Evolutionary conservation across 805 yeast species (phyloP).

Genomic region (Metschnikowia continentalis): DNA sequence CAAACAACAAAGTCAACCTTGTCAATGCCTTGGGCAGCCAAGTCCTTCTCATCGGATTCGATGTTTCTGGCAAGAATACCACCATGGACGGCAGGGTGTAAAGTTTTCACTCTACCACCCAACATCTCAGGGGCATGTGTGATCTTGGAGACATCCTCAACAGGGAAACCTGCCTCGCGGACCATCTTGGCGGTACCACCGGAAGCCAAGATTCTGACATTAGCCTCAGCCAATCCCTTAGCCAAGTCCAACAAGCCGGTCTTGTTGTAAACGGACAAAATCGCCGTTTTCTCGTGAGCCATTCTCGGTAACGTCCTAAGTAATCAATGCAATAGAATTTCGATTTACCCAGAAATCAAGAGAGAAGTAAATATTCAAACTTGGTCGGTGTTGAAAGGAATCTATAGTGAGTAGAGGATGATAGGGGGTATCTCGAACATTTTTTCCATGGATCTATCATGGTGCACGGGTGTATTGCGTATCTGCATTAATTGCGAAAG

Average conservation of each 20-base stretch:
- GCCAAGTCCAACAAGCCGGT: conserved; percentile 95
- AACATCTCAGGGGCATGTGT: conserved; percentile 99
- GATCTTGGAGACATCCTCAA: conserved; percentile 89
- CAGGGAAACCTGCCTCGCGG: conserved; percentile 97
- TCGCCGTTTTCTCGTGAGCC: conserved; percentile 74
- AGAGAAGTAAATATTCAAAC: conserved; percentile 1
- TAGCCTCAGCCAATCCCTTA: conserved; percentile 84
- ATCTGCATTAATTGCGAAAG: conserved; percentile 3
- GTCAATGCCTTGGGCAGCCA: conserved; percentile 83
- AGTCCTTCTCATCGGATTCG: conserved; percentile 85
- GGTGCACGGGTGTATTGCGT: conserved; percentile 4
- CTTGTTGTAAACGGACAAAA: conserved; percentile 94
- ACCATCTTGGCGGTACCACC: conserved; percentile 96
- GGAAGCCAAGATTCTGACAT: conserved; percentile 90
- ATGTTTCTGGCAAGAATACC: conserved; percentile 93
- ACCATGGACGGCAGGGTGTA: conserved; percentile 98
- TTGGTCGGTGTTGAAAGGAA: background rate
- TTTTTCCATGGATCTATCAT: background rate
- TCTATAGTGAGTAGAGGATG: conserved; percentile 2
- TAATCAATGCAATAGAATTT: background rate
- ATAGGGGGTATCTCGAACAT: conserved; percentile 2
- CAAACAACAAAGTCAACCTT: conserved; percentile 97
- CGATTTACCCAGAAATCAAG: background rate
- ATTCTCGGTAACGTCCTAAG: conserved; percentile 13
- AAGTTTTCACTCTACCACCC: conserved; percentile 96